Conservation (phyloP, 2,329 filamentous ascomycete genomes). For the Trichoderma lentiforme region DNA sequence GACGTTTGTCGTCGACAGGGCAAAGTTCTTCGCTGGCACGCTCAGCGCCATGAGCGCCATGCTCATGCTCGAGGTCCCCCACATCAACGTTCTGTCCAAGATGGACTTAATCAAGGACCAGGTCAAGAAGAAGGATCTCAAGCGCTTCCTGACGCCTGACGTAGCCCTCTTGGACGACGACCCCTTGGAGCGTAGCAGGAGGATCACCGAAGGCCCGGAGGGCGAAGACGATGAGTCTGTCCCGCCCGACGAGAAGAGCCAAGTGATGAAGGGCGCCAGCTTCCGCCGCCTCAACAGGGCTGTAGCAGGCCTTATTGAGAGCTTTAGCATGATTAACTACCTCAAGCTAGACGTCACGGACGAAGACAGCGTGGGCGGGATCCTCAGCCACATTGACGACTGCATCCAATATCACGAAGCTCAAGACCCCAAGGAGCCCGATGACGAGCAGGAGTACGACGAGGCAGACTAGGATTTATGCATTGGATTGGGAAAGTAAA, state of each 20-base stretch:
- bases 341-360: conserved; percentile 84
- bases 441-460: conserved; percentile 51
- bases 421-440: conserved; percentile 83
- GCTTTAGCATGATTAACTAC: conserved; percentile 97
- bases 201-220: conserved; percentile 37
- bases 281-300: conserved; percentile 83
- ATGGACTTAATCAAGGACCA: conserved; percentile 96
- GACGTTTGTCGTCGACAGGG: conserved; percentile 90
- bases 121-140: conserved; percentile 81
- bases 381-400: conserved; percentile 91
- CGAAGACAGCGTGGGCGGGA: conserved; percentile 82
- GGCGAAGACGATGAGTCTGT: conserved; percentile 49
- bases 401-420: conserved; percentile 91
- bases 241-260: conserved; percentile 63
- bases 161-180: conserved; percentile 78
- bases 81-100: conserved; percentile 94
- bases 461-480: conserved; percentile 28
- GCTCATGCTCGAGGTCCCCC: conserved; percentile 96
- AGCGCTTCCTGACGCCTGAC: conserved; percentile 86
- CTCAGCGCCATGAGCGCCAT: conserved; percentile 97
- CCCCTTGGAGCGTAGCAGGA: conserved; percentile 49
- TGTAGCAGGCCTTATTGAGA: conserved; percentile 88
- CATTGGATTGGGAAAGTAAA: conserved; percentile 19
- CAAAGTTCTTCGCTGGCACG: conserved; percentile 96
- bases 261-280: conserved; percentile 74